Evolutionary conservation across 176 grass and related monocot genomes (phyloP), one percentile per base, ranked within the genome.

Genomic region (Zoysia japonica): DNA sequence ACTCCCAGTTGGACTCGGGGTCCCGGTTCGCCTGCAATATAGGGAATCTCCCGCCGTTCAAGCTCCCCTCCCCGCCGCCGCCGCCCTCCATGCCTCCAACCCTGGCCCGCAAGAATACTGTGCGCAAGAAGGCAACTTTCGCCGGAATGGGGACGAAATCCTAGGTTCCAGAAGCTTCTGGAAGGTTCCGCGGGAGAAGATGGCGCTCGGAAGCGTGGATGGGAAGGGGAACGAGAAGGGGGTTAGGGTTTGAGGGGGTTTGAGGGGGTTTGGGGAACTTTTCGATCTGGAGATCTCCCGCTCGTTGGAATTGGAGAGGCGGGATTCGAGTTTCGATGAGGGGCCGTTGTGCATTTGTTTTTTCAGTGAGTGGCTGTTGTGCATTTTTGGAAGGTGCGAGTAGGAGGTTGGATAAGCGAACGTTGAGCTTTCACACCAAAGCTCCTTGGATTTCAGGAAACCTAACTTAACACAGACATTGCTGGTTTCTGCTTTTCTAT

Each of bases 1-100:
- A 84, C 76, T 99, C 96, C 92, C 88, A 99, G 71, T 99, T 99
- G 14, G 88, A 91, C 76, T 89, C 86, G 43, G 86, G 89, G 70
- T 99, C 88, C 47, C 92, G 85, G 47, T 76, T 92, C 14, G 96
- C 92, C 78, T 98, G 96, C 35, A 94, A 76, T 65, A 88, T 75
- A 10, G 83, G 84, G 28, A 89, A 87, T 40, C 78, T 84, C 40
- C 54, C 78, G 35, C 77, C 44, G n/a, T 19, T 61, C 47, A 78
- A 69, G 79, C 77, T 65, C 13, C 56, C 87, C 70, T 85, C 84
- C 74, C 70, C 81, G 11, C 84, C 64, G 9, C 56, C 78, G 60
- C 74, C 46, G 44, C 71, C 64, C 67, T 84, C 87, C 87, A 88
- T 88, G 52, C 12, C 47, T 50, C 85, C 38, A 17, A 46, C 41